Evolutionary conservation across 1,139 yeast species (phyloP), one percentile per base, ranked within the genome.

Genomic region (Pichia sp.): DNA sequence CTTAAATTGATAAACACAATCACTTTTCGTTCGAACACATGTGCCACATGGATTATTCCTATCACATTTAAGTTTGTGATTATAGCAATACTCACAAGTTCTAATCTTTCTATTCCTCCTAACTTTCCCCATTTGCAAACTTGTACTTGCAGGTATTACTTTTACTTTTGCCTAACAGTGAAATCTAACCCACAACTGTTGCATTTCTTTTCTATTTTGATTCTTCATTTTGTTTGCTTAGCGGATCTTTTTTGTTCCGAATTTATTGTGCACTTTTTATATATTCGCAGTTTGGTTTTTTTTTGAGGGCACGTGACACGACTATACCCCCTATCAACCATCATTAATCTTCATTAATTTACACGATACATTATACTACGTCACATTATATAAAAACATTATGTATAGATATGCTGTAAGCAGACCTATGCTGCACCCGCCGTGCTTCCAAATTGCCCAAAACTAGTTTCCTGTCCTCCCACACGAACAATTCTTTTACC

Each of bases 401-500:
- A 9, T 31, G 21, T 27, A 35, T 24, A 23, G 13, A 23, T 15
- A 19, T 25, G 14, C n/a, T 14, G 9, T 13, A 9, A 22, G 15
- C 7, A 19, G 5, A 18, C 40, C 47, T 37, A 65, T 4, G 70
- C 70, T 23, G 70, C 69, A 30, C 66, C 67, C 2, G 70, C 69
- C 19, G 69, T 66, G 19, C 60, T 59, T 10, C 65, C 64, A 35
- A 58, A 57, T 21, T 56, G 56, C 36, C 56, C 59, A 37, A 54
- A 54, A 29, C 65, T 59, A 1, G 80, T 72, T 15, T 76, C 80
- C 57, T 79, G 84, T 48, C 70, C 72, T 29, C 80, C 80, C 35
- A 79, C 76, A 39, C 85, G 65, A 14, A 73, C 74, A 48, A 78
- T 78, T 42, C 65, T 64, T 47, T 68, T 68, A 8, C 80, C 80